Conservation (phyloP, 148 eudicot species). For the Arbutus unedo region DNA sequence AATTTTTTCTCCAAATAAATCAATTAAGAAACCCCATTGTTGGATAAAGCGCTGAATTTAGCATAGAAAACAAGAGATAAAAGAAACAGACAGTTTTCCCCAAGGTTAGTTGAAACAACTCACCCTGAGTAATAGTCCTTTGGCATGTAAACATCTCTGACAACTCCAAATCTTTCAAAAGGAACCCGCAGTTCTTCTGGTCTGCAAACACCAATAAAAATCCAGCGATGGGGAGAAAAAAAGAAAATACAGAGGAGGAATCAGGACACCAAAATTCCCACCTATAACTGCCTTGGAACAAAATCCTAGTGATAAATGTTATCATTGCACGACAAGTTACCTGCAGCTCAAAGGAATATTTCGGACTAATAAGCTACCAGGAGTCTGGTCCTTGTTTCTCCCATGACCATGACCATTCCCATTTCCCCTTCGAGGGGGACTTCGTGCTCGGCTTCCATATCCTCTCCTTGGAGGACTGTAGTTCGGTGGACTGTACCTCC, state of each 20-base stretch:
- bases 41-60: background rate
- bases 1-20: background rate
- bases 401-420: slow-evolving; percentile 59
- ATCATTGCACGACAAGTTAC: slow-evolving; percentile 31
- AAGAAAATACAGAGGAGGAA: background rate
- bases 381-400: slow-evolving; percentile 47
- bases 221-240: background rate
- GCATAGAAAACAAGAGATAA: background rate
- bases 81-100: background rate
- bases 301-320: background rate
- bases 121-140: slow-evolving; percentile 75
- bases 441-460: background rate
- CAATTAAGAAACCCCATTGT: background rate
- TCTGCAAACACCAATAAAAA: slow-evolving; percentile 33
- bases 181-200: slow-evolving; percentile 76
- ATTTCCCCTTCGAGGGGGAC: slow-evolving; percentile 36
- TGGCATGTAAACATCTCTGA: slow-evolving; percentile 74
- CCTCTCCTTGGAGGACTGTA: slow-evolving; percentile 58
- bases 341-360: slow-evolving; percentile 70
- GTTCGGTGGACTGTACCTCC: slow-evolving; percentile 66
- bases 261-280: background rate
- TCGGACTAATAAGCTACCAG: slow-evolving; percentile 68
- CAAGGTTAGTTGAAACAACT: slow-evolving; percentile 17
- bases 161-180: slow-evolving; percentile 72
- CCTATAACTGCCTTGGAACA: background rate